Base-by-base conservation (phyloP, 495 filamentous ascomycete genomes). In the Astrothelium subdiscretum region DNA sequence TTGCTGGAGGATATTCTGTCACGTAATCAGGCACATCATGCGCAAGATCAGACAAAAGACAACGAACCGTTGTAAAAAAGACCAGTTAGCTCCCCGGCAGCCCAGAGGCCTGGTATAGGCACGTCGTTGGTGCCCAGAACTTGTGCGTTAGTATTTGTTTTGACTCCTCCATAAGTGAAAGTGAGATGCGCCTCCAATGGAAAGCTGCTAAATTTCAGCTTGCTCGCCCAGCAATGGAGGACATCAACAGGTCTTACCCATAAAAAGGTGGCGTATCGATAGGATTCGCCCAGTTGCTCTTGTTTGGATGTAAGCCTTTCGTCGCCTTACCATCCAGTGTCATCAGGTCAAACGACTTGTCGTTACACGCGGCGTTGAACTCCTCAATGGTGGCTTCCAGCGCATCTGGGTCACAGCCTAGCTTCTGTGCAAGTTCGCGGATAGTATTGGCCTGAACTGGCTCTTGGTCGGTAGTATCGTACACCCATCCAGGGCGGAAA, bases 401-500 rank as follows among this genome's bases (percentile, higher is more conserved):
- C 52, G 57, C 66, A 42, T 68, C 54, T 4, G 68, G 64, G 57
- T 69, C 63, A 29, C 68, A 59, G 20, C 62, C 59, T 27, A 70
- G 59, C 57, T 67, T 72, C 43, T 69, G 52, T 15, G 68, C 66
- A 26, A 72, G 57, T 31, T 67, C 66, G 57, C 60, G 58, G 26
- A 67, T 72, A 5, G 62, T 68, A 32, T 70, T 62, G 6, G 64
- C 62, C 32, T 68, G 54, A 51, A 66, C 66, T 42, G 62, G 68
- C 38, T 67, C 68, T 43, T 67, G 57, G 35, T 72, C 66, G 10
- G 70, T 72, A 0, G 70, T 72, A 26, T 72, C 68, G 57, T 68
- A 70, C 44, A 72, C 68, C 68, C 70, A 70, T 51, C 66, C 59
- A 10, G 64, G 68, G 38, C 66, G 60, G 65, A 72, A 70, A 8